Conservation (phyloP, 2,329 filamentous ascomycete genomes). For the Pyrenochaeta sp. region DNA sequence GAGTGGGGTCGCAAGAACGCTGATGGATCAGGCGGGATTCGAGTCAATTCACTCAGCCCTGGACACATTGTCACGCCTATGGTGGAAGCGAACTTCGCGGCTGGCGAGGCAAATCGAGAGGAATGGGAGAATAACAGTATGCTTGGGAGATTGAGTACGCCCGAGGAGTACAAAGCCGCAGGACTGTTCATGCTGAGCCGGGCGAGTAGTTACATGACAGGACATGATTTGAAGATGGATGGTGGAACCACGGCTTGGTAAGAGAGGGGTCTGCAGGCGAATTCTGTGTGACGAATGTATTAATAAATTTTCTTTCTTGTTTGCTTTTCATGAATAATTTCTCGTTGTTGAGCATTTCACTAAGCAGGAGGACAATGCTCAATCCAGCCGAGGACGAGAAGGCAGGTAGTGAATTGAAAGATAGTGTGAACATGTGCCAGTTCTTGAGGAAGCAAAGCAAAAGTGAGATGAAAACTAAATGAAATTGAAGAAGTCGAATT, state of each 20-base stretch:
- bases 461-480: background rate
- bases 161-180: constrained; percentile 46
- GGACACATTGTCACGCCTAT: constrained; percentile 83
- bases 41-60: constrained; percentile 80
- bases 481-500: too few relatives aligned
- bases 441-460: background rate
- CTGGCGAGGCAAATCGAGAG: constrained; percentile 67
- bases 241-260: constrained; percentile 46
- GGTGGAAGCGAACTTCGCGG: constrained; percentile 78
- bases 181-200: constrained; percentile 45
- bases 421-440: too few relatives aligned
- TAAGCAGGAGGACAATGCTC: too few relatives aligned
- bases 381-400: too few relatives aligned
- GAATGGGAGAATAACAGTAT: constrained; percentile 85
- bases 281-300: too few relatives aligned
- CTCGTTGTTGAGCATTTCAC: too few relatives aligned
- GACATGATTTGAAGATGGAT: constrained; percentile 42
- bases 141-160: constrained; percentile 60
- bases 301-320: too few relatives aligned
- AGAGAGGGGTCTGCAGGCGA: background rate
- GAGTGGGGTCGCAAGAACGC: constrained; percentile 63
- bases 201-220: constrained; percentile 49
- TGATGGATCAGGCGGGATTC: constrained; percentile 69
- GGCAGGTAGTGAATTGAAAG: too few relatives aligned
- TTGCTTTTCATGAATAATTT: too few relatives aligned